A percentile compares a stretch with the other conserved stretches of the same genome.
Conservation (phyloP, 2,329 filamentous ascomycete genomes). For the Pestalotiopsis fici region DNA sequence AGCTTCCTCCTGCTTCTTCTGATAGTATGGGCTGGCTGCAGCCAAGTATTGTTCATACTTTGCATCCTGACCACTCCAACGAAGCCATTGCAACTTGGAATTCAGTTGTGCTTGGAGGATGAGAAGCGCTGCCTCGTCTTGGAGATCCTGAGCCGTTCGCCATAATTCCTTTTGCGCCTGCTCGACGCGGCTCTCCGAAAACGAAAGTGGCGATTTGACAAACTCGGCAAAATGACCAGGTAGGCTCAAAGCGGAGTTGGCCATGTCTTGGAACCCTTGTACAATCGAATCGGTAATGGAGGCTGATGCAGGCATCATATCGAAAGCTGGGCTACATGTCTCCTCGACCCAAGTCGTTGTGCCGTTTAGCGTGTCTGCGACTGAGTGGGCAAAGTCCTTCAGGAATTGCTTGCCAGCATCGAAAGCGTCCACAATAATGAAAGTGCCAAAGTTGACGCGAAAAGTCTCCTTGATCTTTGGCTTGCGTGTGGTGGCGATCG, state of each 20-base stretch:
- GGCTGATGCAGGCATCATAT: slow-evolving; percentile 29
- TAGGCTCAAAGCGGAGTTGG: slow-evolving; percentile 20
- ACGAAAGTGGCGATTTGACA: slow-evolving; percentile 22
- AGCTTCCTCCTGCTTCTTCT: slow-evolving; percentile 33
- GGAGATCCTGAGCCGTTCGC: slow-evolving; percentile 33
- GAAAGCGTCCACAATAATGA: slow-evolving; percentile 43
- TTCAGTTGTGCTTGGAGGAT: slow-evolving; percentile 55
- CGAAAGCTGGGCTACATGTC: slow-evolving; percentile 29
- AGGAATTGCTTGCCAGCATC: slow-evolving; percentile 43
- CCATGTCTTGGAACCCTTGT: slow-evolving; percentile 24
- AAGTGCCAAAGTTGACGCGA: slow-evolving; percentile 59
- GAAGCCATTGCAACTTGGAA: slow-evolving; percentile 60
- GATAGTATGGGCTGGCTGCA: slow-evolving; percentile 46
- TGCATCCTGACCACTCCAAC: slow-evolving; percentile 48
- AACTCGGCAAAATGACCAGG: slow-evolving; percentile 20
- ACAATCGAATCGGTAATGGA: slow-evolving; percentile 30
- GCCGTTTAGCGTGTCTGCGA: slow-evolving; percentile 40
- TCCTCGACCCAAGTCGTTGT: slow-evolving; percentile 34
- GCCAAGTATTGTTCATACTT: slow-evolving; percentile 47
- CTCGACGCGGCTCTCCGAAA: slow-evolving; percentile 22
- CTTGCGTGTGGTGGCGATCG: slow-evolving; percentile 57
- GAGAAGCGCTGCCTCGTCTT: slow-evolving; percentile 42
- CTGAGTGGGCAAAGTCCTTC: slow-evolving; percentile 38
- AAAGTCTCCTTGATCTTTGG: slow-evolving; percentile 64
- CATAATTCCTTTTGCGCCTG: slow-evolving; percentile 33